These are phyloP conservation scores for Fusarium albosuccineum DNA, from an alignment of 2,329 filamentous ascomycete genomes.

Conservation along the genomic window DNA sequence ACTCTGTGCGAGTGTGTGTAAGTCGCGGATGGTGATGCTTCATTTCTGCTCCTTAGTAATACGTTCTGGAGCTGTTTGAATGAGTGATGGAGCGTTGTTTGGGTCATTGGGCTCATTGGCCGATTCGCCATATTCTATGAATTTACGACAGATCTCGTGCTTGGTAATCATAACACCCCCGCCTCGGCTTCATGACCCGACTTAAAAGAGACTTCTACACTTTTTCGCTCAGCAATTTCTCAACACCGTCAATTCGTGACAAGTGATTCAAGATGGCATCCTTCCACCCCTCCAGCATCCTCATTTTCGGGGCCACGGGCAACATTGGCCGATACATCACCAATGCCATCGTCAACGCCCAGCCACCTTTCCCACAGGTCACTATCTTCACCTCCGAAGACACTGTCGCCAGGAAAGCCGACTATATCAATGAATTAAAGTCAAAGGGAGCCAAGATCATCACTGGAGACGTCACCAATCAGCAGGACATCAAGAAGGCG, in stretches of 20 bases:
- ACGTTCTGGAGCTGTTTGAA: background rate
- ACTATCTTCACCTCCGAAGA: slow-evolving; percentile 50
- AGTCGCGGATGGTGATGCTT: too few species aligned
- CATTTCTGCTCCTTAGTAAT: too few species aligned
- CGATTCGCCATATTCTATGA: slow-evolving; percentile 3
- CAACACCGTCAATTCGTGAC: too few species aligned
- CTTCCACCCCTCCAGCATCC: slow-evolving; percentile 37
- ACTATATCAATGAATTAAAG: slow-evolving; percentile 37
- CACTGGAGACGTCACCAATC: slow-evolving; percentile 54
- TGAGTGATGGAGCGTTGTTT: background rate
- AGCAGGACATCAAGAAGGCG: slow-evolving; percentile 65
- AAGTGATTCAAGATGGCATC: slow-evolving; percentile 30
- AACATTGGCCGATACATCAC: slow-evolving; percentile 58
- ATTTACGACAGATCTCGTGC: slow-evolving; percentile 17
- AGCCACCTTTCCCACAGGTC: slow-evolving; percentile 51
- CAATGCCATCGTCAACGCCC: slow-evolving; percentile 51
- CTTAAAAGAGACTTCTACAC: background rate
- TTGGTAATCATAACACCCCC: slow-evolving; percentile 11
- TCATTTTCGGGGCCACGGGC: slow-evolving; percentile 57
- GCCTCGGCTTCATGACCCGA: slow-evolving; percentile 15
- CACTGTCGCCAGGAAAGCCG: slow-evolving; percentile 35
- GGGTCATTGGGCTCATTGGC: background rate
- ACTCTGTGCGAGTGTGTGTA: too few species aligned
- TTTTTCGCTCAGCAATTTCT: slow-evolving; percentile 17
- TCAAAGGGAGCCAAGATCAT: slow-evolving; percentile 43